These are phyloP conservation scores for Solanum virginianum DNA, from an alignment of 257 asterid species.

Conservation along the genomic window DNA sequence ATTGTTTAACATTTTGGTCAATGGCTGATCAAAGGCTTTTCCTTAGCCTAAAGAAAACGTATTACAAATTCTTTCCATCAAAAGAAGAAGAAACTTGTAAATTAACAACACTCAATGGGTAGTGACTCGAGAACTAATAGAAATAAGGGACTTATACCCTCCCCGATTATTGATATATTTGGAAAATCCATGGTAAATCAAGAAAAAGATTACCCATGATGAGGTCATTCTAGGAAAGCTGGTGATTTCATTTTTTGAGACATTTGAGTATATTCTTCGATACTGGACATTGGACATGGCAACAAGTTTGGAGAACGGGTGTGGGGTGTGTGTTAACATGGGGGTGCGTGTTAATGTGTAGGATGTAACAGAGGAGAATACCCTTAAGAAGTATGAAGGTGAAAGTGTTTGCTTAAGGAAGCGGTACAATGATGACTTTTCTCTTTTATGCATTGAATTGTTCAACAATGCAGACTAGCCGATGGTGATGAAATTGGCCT, in stretches of 20 bases:
- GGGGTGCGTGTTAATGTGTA: constrained; percentile 1
- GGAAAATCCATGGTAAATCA: constrained; percentile 29
- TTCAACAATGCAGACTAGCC: constrained; percentile 12
- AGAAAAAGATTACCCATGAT: not conserved
- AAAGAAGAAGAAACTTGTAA: constrained; percentile 10
- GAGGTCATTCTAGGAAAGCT: not conserved
- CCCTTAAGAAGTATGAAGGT: constrained; percentile 4
- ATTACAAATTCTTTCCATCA: constrained; percentile 19
- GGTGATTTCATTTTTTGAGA: not conserved
- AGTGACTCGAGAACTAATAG: constrained; percentile 17
- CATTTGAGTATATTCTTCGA: constrained; percentile 29
- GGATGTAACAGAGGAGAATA: constrained; percentile 28
- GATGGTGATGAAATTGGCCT: constrained; percentile 32
- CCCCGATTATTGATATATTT: constrained; percentile 7
- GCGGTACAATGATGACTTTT: constrained; percentile 9
- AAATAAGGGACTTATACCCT: constrained; percentile 28
- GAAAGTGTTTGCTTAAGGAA: constrained; percentile 12
- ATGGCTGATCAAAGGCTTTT: not conserved
- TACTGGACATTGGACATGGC: constrained; percentile 37
- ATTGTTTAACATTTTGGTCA: not conserved
- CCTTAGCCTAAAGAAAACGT: not conserved
- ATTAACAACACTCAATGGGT: not conserved
- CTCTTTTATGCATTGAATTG: constrained; percentile 19
- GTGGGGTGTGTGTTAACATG: constrained; percentile 4
- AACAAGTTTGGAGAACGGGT: constrained; percentile 13